phyloP scores from a whole-genome alignment of 495 filamentous ascomycete genomes.

The Aspergillus funiculosus region DNA sequence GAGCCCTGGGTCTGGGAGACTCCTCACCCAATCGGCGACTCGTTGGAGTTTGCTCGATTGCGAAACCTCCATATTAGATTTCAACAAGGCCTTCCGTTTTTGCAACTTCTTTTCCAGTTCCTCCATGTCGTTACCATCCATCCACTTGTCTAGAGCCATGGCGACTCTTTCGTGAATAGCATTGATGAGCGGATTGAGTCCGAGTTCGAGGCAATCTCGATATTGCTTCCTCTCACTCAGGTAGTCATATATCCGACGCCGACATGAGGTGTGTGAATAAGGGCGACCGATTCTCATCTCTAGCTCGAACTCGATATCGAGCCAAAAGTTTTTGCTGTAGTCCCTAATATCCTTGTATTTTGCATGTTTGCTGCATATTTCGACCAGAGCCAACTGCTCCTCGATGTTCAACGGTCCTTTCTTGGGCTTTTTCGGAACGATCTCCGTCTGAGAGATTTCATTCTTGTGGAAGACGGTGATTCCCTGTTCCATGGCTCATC shows the following conservation, averaged over 20 bases:
- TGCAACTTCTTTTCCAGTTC: constrained; percentile 9
- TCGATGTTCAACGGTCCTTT: constrained; percentile 11
- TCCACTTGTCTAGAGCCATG: constrained; percentile 12
- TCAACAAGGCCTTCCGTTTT: constrained; percentile 1
- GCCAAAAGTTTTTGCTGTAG: constrained; percentile 21
- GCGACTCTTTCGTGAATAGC: constrained; percentile 6
- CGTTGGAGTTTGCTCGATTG: constrained; percentile 15
- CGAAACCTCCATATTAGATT: constrained; percentile 1
- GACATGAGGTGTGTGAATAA: constrained; percentile 25
- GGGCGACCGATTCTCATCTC: constrained; percentile 13
- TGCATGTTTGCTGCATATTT: constrained; percentile 13
- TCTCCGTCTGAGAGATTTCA: constrained; percentile 4
- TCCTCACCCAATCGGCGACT: constrained; percentile 20
- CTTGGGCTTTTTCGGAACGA: constrained; percentile 3
- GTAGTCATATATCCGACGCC: constrained; percentile 18
- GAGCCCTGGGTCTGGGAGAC: constrained; percentile 19
- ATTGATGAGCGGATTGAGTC: neutral
- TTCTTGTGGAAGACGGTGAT: constrained; percentile 13
- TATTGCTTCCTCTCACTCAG: constrained; percentile 12
- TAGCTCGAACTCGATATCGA: constrained; percentile 13
- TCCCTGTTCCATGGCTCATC: constrained; percentile 15
- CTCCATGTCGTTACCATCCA: constrained; percentile 7
- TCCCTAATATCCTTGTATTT: constrained; percentile 11
- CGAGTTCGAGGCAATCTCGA: constrained; percentile 6
- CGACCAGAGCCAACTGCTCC: constrained; percentile 20